phyloP scores from a whole-genome alignment of 441 rosid genomes.

The Kokia cookei region DNA sequence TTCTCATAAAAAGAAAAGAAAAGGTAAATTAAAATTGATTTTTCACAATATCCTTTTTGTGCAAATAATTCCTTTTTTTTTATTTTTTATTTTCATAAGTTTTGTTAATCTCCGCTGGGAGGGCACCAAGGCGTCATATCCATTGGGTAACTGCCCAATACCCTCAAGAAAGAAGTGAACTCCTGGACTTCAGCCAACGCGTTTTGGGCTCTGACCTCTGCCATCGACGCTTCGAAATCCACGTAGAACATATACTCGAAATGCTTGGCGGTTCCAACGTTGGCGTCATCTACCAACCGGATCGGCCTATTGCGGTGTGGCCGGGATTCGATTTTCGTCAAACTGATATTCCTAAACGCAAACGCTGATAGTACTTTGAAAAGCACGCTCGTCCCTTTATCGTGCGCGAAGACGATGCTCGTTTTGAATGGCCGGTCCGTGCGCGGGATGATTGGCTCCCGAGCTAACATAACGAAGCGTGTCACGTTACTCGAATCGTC shows the following conservation, averaged over 20 bases:
- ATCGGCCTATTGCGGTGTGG: slow-evolving; percentile 84
- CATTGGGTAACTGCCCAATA: slow-evolving; percentile 95
- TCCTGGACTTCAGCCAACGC: slow-evolving; percentile 95
- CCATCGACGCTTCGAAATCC: slow-evolving; percentile 97
- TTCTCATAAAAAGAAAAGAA: neutral
- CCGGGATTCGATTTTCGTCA: slow-evolving; percentile 92
- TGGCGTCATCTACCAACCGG: slow-evolving; percentile 72
- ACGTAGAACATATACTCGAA: slow-evolving; percentile 90
- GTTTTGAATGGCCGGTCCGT: slow-evolving; percentile 95
- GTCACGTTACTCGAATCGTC: slow-evolving; percentile 94
- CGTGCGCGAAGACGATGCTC: slow-evolving; percentile 94
- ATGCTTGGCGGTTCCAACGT: slow-evolving; percentile 78
- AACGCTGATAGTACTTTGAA: slow-evolving; percentile 93
- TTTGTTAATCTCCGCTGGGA: slow-evolving; percentile 25
- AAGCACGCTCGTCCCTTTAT: slow-evolving; percentile 85
- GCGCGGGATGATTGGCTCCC: slow-evolving; percentile 93
- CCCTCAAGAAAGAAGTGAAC: slow-evolving; percentile 91
- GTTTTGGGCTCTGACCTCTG: slow-evolving; percentile 88
- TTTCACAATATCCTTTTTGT: neutral
- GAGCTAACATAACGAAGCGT: slow-evolving; percentile 88
- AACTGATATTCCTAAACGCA: slow-evolving; percentile 79
- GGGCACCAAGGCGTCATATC: slow-evolving; percentile 97
- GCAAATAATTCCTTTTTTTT: slow-evolving; percentile 3
- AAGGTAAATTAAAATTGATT: neutral
- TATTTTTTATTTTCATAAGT: neutral